Conservation (phyloP, 306 rosid genomes). For the Rosa persica region DNA sequence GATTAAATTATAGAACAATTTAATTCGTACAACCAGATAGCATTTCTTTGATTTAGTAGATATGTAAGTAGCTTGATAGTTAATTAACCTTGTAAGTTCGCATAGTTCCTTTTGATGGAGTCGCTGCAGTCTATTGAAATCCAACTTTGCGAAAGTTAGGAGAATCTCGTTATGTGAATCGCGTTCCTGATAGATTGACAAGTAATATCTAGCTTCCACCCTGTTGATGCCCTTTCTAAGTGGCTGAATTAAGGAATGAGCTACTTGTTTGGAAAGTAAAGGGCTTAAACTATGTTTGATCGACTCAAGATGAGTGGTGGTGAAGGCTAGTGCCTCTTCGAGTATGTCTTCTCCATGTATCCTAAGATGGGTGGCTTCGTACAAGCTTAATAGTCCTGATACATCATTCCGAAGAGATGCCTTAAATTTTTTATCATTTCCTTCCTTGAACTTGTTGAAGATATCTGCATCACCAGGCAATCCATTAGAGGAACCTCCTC, state of each 20-base stretch:
- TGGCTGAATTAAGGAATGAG: background rate
- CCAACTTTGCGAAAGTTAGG: background rate
- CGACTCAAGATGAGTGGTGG: background rate
- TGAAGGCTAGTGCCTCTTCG: background rate
- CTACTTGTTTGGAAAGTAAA: background rate
- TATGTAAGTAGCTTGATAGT: background rate
- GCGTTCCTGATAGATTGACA: background rate
- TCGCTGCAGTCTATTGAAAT: background rate
- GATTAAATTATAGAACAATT: background rate
- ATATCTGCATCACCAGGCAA: background rate
- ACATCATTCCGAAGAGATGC: background rate
- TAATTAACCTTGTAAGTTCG: background rate
- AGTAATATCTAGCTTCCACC: background rate
- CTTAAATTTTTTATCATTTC: background rate
- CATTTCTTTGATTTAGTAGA: background rate
- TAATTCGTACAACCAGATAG: too few relatives aligned
- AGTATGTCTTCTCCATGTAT: background rate
- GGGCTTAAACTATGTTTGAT: background rate
- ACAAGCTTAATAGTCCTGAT: background rate
- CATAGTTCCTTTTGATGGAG: background rate
- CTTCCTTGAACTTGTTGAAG: background rate
- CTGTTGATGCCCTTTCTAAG: background rate
- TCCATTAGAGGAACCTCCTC: background rate
- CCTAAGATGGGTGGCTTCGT: background rate
- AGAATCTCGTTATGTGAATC: background rate